Conservation (phyloP, 805 yeast genomes). For the Cephaloascus fragrans region DNA sequence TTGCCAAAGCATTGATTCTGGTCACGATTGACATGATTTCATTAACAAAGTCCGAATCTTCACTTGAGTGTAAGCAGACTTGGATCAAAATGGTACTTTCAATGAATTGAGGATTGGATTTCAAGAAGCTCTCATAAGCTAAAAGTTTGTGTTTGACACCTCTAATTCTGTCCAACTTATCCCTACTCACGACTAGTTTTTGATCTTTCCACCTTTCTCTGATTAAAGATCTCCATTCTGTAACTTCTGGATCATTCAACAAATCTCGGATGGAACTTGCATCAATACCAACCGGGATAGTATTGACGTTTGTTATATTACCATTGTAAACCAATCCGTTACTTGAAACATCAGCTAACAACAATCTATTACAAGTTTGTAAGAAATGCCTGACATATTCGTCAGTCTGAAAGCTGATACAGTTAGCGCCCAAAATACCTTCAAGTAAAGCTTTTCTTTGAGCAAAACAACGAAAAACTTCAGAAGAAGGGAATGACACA, state of each 20-base stretch:
- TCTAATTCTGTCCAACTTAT: constrained; percentile 77
- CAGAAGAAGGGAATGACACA: constrained; percentile 91
- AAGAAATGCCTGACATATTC: constrained; percentile 92
- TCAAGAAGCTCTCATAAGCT: constrained; percentile 76
- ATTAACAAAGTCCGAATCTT: constrained; percentile 56
- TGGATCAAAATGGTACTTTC: constrained; percentile 70
- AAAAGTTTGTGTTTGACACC: constrained; percentile 82
- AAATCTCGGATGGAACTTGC: constrained; percentile 42
- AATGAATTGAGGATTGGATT: constrained; percentile 60
- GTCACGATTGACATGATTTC: constrained; percentile 73
- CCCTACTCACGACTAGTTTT: constrained; percentile 74
- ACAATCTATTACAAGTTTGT: constrained; percentile 78
- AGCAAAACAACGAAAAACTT: constrained; percentile 89
- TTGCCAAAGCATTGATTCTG: constrained; percentile 70
- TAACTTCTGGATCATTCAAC: constrained; percentile 39
- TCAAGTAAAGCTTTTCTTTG: constrained; percentile 66
- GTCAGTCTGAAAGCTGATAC: constrained; percentile 80
- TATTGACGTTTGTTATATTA: constrained; percentile 41
- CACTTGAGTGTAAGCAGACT: constrained; percentile 54
- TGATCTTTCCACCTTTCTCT: constrained; percentile 71
- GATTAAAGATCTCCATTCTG: constrained; percentile 59
- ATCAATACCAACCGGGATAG: constrained; percentile 75
- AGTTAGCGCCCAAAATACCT: constrained; percentile 86
- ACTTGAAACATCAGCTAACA: constrained; percentile 73
- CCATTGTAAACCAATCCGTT: constrained; percentile 54